Evolutionary conservation across 495 filamentous ascomycete species (phyloP).

Genomic region (Talaromyces nanjingensis): DNA sequence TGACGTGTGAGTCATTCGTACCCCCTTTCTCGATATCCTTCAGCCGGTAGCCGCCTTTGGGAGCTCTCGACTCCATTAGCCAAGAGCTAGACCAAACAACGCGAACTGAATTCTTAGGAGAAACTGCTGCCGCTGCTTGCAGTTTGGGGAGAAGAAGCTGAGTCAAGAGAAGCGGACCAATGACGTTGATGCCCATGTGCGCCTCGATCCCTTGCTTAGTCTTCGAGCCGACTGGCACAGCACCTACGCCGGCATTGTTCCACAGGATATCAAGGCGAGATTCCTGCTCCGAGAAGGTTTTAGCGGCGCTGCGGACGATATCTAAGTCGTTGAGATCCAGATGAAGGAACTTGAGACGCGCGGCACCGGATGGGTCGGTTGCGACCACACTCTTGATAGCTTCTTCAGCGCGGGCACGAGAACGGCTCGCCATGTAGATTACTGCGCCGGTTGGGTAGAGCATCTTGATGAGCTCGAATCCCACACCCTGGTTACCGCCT

Average conservation of each 20-base stretch:
- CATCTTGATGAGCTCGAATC: too few species aligned
- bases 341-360: too few species aligned
- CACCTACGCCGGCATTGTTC: conserved; percentile 46
- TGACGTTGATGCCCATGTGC: conserved; percentile 37
- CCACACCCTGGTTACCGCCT: too few species aligned
- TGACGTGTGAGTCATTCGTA: background rate
- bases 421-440: too few species aligned
- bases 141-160: conserved; percentile 40
- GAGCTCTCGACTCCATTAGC: background rate
- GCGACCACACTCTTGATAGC: too few species aligned
- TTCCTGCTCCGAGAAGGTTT: conserved; percentile 33
- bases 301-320: conserved; percentile 34
- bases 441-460: too few species aligned
- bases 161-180: conserved; percentile 43
- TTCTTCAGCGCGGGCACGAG: too few species aligned
- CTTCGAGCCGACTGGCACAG: conserved; percentile 27
- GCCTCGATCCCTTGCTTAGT: conserved; percentile 35
- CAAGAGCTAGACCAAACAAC: conserved; percentile 12
- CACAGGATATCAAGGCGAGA: conserved; percentile 38
- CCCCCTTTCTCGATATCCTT: background rate
- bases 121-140: conserved; percentile 22
- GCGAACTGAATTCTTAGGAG: conserved; percentile 8
- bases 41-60: conserved; percentile 68
- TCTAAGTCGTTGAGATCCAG: conserved; percentile 22
- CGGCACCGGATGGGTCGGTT: too few species aligned